Evolutionary conservation across 352 stramenopile species (phyloP).

Genomic region (Pelagophyceae sp.): DNA sequence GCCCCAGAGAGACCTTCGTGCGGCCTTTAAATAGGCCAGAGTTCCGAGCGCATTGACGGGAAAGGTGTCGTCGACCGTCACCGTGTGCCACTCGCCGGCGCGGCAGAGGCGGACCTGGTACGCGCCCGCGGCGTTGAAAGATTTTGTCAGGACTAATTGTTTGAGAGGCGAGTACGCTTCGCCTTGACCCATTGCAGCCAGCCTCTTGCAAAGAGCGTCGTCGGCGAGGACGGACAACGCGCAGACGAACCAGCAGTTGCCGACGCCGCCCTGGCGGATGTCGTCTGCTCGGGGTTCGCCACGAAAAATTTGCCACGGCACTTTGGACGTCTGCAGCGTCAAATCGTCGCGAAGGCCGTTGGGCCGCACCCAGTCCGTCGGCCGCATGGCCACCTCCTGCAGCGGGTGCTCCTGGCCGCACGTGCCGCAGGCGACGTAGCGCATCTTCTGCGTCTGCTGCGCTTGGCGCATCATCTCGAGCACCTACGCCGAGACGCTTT

Average conservation of each 20-base stretch:
- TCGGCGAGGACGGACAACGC: conserved; percentile 28
- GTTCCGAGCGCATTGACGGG: background rate
- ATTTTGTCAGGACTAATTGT: background rate
- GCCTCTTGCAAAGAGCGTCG: too few species aligned
- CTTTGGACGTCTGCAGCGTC: conserved; percentile 8
- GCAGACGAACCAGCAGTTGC: conserved; percentile 32
- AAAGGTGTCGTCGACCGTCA: conserved; percentile 10
- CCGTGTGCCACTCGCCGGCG: conserved; percentile 1
- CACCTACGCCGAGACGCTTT: too few species aligned
- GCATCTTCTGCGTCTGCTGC: conserved; percentile 18
- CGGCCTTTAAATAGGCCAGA: conserved; percentile 2
- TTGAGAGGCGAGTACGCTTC: background rate
- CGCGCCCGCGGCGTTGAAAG: conserved; percentile 12
- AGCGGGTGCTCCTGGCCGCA: conserved; percentile 18
- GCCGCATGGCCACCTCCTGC: background rate
- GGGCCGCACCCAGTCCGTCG: background rate
- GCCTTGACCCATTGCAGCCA: too few species aligned
- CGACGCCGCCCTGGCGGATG: conserved; percentile 27
- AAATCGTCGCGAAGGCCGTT: background rate
- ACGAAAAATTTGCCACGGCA: conserved; percentile 7
- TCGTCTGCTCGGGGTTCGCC: conserved; percentile 14
- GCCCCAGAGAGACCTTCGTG: conserved; percentile 40
- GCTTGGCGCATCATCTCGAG: conserved; percentile 16
- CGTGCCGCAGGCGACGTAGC: conserved; percentile 21
- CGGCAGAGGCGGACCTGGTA: conserved; percentile 10